Conservation (phyloP, 495 filamentous ascomycete genomes). For the Halenospora varia region DNA sequence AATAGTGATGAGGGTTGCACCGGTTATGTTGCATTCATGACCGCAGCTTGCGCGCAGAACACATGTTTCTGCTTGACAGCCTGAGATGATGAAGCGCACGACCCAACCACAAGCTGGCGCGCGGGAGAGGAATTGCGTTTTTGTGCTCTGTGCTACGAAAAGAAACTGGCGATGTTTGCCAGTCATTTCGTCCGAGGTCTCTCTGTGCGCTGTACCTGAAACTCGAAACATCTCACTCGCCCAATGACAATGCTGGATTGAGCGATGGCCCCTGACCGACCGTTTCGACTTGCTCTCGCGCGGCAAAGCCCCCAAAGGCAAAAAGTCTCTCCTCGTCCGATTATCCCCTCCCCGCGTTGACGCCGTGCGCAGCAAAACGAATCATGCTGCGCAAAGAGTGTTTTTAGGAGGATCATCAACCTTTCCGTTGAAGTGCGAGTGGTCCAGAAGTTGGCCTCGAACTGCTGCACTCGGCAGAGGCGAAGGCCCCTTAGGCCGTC, state of each 20-base stretch:
- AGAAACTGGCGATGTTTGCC: neutral
- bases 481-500: neutral
- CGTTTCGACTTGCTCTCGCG: conserved; percentile 15
- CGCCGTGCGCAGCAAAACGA: neutral
- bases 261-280: neutral
- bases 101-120: neutral
- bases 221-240: conserved; percentile 8
- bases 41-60: neutral
- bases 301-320: conserved; percentile 12
- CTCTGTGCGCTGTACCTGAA: neutral
- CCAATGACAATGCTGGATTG: conserved; percentile 2
- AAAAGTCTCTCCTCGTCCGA: neutral
- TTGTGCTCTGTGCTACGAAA: neutral
- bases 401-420: neutral
- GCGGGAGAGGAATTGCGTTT: neutral
- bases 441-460: no score
- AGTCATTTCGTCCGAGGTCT: neutral
- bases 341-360: neutral
- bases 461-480: neutral
- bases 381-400: neutral
- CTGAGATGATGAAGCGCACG: neutral
- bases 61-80: neutral
- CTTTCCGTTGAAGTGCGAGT: no score
- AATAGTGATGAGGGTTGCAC: neutral
- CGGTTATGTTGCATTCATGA: neutral